phyloP scores from a whole-genome alignment of 768 basidiomycete species.

The Pleurotus eryngii region DNA sequence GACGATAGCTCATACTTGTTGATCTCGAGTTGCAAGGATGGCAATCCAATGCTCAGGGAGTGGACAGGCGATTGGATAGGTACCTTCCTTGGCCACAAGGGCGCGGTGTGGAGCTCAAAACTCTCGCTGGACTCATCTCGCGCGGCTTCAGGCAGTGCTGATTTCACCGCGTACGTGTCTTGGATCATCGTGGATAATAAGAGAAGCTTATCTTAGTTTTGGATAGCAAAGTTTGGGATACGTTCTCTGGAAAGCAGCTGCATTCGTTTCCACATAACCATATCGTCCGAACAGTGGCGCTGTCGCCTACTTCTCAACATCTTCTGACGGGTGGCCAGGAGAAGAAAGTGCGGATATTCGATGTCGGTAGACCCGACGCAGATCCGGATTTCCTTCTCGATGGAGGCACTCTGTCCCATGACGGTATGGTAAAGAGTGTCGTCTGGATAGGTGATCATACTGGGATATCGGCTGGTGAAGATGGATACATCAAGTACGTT shows the following conservation, averaged over 20 bases:
- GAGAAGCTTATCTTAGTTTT: constrained; percentile 1
- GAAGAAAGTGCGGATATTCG: constrained; percentile 95
- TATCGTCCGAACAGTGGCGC: constrained; percentile 93
- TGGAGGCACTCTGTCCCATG: constrained; percentile 63
- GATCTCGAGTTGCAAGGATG: constrained; percentile 98
- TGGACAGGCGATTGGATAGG: constrained; percentile 99
- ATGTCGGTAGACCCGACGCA: constrained; percentile 81
- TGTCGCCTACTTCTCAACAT: constrained; percentile 67
- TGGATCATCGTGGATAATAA: no score
- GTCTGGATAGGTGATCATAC: constrained; percentile 89
- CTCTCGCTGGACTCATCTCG: constrained; percentile 80
- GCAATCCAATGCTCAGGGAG: constrained; percentile 93
- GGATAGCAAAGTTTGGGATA: constrained; percentile 92
- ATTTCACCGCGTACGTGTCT: constrained; percentile 87
- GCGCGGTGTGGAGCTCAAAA: constrained; percentile 97
- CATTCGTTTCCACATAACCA: constrained; percentile 99
- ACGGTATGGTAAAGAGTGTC: constrained; percentile 88
- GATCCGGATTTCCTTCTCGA: constrained; percentile 80
- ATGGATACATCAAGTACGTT: constrained; percentile 81
- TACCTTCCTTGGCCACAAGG: constrained; percentile 85
- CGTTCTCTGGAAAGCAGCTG: constrained; percentile 79
- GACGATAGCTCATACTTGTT: constrained; percentile 86
- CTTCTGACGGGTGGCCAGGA: constrained; percentile 93
- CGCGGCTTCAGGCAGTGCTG: constrained; percentile 92
- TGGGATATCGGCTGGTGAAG: constrained; percentile 89